Percentiles rank a stretch among this genome's conserved stretches.
Conservation (phyloP, 2,329 filamentous ascomycete genomes). For the Westerdykella aurantiaca region DNA sequence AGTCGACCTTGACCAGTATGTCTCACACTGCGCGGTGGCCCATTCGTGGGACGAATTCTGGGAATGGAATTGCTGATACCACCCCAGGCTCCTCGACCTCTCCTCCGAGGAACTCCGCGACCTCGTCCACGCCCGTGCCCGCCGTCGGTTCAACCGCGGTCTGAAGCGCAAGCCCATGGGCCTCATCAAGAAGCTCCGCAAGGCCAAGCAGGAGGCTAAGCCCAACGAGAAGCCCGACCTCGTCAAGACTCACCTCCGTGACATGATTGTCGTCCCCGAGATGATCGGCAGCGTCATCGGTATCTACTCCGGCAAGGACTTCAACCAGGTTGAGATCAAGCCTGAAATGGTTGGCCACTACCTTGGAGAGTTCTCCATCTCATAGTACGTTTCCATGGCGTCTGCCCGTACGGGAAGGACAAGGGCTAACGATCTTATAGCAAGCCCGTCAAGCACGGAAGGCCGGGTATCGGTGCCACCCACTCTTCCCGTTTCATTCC, state of each 20-base stretch:
- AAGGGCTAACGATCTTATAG: constrained; percentile 51
- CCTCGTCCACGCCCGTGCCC: constrained; percentile 98
- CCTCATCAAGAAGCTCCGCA: constrained; percentile 99
- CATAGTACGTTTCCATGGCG: constrained; percentile 68
- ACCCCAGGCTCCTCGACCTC: constrained; percentile 87
- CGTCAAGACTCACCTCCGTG: constrained; percentile 98
- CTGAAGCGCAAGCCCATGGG: constrained; percentile 99
- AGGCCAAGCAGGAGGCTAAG: constrained; percentile 97
- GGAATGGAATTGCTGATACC: constrained; percentile 12
- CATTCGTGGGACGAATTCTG: constrained; percentile 26
- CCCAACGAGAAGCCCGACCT: constrained; percentile 99
- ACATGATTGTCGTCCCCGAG: constrained; percentile 99
- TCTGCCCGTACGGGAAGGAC: neutral
- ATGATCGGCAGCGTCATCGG: constrained; percentile 99
- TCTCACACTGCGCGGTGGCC: constrained; percentile 16
- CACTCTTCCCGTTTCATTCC: constrained; percentile 99
- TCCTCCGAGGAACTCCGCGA: constrained; percentile 97
- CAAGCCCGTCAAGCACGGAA: constrained; percentile 99
- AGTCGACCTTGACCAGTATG: constrained; percentile 98
- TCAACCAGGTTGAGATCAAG: constrained; percentile 99
- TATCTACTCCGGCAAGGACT: constrained; percentile 99
- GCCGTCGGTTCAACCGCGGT: constrained; percentile 98
- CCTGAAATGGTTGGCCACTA: constrained; percentile 99
- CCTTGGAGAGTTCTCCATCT: constrained; percentile 98
- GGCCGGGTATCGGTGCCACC: constrained; percentile 99